These are phyloP conservation scores for Ceratobasidium sp. DNA, from an alignment of 1,284 basidiomycete genomes.

Conservation along the genomic window DNA sequence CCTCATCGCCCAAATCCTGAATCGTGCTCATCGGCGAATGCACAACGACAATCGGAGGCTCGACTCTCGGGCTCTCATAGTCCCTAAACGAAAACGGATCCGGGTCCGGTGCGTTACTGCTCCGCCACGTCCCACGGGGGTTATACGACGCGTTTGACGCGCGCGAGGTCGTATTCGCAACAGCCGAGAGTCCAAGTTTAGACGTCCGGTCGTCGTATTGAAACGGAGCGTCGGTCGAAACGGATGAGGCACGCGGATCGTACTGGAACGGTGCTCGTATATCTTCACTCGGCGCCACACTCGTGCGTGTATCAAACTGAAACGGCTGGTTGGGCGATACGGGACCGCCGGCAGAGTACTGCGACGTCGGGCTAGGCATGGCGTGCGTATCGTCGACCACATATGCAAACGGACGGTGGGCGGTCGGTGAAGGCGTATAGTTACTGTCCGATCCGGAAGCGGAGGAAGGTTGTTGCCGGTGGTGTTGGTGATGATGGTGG, in stretches of 20 bases:
- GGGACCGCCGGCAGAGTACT: slow-evolving; percentile 25
- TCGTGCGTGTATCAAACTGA: slow-evolving; percentile 38
- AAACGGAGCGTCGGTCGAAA: slow-evolving; percentile 36
- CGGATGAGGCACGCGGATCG: slow-evolving; percentile 35
- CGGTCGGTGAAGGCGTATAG: slow-evolving; percentile 36
- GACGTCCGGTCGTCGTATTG: slow-evolving; percentile 34
- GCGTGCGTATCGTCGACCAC: slow-evolving; percentile 41
- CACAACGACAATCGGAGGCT: slow-evolving; percentile 42
- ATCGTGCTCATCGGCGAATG: slow-evolving; percentile 44
- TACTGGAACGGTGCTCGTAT: slow-evolving; percentile 34
- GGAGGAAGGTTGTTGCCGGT: slow-evolving; percentile 12
- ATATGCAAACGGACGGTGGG: slow-evolving; percentile 32
- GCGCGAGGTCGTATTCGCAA: not conserved
- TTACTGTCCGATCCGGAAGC: slow-evolving; percentile 31
- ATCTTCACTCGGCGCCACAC: slow-evolving; percentile 39
- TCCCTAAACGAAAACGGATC: slow-evolving; percentile 44
- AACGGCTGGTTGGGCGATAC: slow-evolving; percentile 34
- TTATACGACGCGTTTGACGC: slow-evolving; percentile 40
- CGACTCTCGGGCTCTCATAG: slow-evolving; percentile 42
- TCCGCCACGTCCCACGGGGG: slow-evolving; percentile 43
- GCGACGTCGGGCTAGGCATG: slow-evolving; percentile 24
- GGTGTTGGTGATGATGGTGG: not conserved
- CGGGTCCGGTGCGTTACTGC: slow-evolving; percentile 37
- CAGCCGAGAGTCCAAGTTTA: slow-evolving; percentile 3
- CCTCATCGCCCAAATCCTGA: slow-evolving; percentile 39